Conservation (phyloP, 2,329 filamentous ascomycete species). For the Sporothrix globosa region DNA sequence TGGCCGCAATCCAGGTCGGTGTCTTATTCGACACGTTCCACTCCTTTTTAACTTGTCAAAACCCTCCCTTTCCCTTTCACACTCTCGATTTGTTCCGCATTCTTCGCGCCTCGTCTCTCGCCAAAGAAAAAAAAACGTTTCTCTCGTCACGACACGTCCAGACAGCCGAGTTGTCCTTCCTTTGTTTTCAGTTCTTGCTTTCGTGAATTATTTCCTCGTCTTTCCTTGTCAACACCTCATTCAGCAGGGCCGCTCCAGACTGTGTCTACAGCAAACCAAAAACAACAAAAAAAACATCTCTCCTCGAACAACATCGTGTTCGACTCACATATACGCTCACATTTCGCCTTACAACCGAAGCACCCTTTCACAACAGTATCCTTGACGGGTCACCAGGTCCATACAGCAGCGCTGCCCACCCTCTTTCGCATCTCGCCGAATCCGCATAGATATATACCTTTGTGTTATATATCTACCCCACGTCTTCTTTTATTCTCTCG, state of each 20-base stretch:
- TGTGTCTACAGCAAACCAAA: conserved; percentile 26
- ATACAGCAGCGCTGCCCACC: conserved; percentile 39
- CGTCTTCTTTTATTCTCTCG: conserved; percentile 12
- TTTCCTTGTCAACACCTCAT: conserved; percentile 17
- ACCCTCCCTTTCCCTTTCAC: conserved; percentile 18
- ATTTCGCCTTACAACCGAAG: background rate
- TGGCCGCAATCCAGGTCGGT: conserved; percentile 31
- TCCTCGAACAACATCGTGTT: conserved; percentile 32
- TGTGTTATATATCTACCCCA: conserved; percentile 9
- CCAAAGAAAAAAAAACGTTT: background rate
- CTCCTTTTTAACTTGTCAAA: conserved; percentile 30
- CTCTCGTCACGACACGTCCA: conserved; percentile 24
- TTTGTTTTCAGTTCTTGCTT: conserved; percentile 9
- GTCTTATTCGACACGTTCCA: conserved; percentile 35
- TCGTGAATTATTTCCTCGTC: conserved; percentile 6
- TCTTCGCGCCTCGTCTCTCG: conserved; percentile 23
- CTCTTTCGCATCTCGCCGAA: conserved; percentile 30
- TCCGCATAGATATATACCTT: conserved; percentile 1
- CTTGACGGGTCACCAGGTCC: conserved; percentile 37
- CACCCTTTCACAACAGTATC: conserved; percentile 31
- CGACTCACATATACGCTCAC: conserved; percentile 36
- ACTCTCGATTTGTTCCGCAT: background rate
- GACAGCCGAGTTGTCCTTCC: conserved; percentile 28
- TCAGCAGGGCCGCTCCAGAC: conserved; percentile 28
- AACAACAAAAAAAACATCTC: conserved; percentile 3